Conservation (phyloP, 2,329 filamentous ascomycete genomes). For the Colletotrichum sp. region DNA sequence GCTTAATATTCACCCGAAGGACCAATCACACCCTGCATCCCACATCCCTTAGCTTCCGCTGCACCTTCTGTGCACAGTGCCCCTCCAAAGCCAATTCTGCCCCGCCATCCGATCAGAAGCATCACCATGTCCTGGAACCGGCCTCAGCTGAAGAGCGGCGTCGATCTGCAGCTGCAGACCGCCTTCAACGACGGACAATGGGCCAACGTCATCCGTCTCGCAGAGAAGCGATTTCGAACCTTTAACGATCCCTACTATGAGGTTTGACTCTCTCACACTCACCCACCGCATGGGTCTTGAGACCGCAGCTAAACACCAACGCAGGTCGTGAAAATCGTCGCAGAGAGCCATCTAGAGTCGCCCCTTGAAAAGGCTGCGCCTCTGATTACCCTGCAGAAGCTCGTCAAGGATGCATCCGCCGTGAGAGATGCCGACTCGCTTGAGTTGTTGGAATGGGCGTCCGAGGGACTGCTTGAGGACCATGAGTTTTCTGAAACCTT, state of each 20-base stretch:
- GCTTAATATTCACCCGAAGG: neutral
- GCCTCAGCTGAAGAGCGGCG: slow-evolving; percentile 51
- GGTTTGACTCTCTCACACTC: slow-evolving; percentile 36
- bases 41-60: neutral
- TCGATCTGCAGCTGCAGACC: slow-evolving; percentile 59
- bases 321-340: slow-evolving; percentile 53
- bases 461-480: slow-evolving; percentile 39
- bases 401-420: slow-evolving; percentile 49
- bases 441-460: slow-evolving; percentile 61
- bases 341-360: slow-evolving; percentile 58
- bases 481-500: slow-evolving; percentile 52
- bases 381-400: slow-evolving; percentile 47
- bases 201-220: slow-evolving; percentile 54
- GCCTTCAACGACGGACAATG: slow-evolving; percentile 62
- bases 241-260: slow-evolving; percentile 62
- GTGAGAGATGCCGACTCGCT: slow-evolving; percentile 56
- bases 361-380: slow-evolving; percentile 49
- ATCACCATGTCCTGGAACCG: slow-evolving; percentile 24
- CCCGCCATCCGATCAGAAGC: slow-evolving; percentile 27
- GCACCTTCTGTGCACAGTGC: slow-evolving; percentile 16
- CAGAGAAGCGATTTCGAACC: slow-evolving; percentile 53
- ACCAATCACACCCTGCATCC: neutral
- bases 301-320: neutral
- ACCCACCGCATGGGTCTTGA: neutral
- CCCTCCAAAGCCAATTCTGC: slow-evolving; percentile 20